phyloP scores from a whole-genome alignment of 495 filamentous ascomycete genomes.

The Annulohypoxylon stygium region DNA sequence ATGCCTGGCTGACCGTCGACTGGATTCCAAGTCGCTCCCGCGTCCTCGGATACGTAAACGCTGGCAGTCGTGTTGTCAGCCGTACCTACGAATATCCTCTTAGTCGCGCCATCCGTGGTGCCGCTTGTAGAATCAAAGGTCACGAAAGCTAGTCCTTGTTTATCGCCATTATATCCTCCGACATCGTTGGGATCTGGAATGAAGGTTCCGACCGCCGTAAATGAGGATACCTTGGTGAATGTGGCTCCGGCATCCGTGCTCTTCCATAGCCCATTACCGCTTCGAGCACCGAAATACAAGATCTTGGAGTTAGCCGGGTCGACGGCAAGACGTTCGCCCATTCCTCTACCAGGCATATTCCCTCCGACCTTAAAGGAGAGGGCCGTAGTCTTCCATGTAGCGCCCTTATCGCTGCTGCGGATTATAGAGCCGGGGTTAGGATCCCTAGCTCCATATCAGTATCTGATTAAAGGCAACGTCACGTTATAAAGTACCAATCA shows the following conservation, averaged over 20 bases:
- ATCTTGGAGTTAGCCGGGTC: conserved; percentile 69
- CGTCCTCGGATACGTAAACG: conserved; percentile 67
- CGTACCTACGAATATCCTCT: conserved; percentile 70
- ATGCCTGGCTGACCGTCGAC: conserved; percentile 63
- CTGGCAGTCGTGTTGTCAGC: conserved; percentile 66
- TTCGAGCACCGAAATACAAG: conserved; percentile 70
- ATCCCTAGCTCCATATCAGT: conserved; percentile 54
- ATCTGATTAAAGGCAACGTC: background rate
- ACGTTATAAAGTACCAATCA: conserved; percentile 55
- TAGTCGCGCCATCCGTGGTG: conserved; percentile 61
- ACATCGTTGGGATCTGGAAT: conserved; percentile 60
- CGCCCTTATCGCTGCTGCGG: conserved; percentile 63
- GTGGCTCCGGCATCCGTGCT: conserved; percentile 68
- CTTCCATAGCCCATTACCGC: conserved; percentile 74
- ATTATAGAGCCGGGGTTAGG: conserved; percentile 68
- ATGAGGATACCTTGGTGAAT: conserved; percentile 69
- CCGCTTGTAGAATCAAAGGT: conserved; percentile 69
- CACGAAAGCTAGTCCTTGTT: conserved; percentile 66
- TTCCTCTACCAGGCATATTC: conserved; percentile 75
- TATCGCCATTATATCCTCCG: conserved; percentile 61
- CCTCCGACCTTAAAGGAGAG: conserved; percentile 72
- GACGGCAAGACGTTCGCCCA: conserved; percentile 72
- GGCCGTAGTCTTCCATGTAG: conserved; percentile 60
- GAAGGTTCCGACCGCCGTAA: conserved; percentile 66
- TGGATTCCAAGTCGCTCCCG: conserved; percentile 65